These are phyloP conservation scores for Eimeria mitis DNA, from an alignment of 169 alveolate genomes.

Conservation along the genomic window DNA sequence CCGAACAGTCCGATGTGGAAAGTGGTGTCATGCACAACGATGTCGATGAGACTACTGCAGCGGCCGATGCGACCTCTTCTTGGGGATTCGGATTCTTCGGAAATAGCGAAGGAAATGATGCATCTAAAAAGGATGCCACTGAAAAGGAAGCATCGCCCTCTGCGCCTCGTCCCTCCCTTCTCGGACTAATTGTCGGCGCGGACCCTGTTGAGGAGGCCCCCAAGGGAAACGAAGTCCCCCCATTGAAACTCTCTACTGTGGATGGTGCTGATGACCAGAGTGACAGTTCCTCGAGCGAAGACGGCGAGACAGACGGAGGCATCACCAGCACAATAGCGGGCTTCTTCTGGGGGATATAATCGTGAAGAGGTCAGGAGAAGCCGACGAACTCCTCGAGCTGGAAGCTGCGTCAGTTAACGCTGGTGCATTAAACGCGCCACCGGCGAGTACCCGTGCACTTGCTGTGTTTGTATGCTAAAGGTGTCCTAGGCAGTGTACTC, in stretches of 20 bases:
- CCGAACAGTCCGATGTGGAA: conserved; percentile 13
- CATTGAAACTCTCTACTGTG: conserved; percentile 50
- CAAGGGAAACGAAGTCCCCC: conserved; percentile 24
- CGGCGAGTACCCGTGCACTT: background rate
- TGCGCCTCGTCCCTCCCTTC: conserved; percentile 61
- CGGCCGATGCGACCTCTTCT: background rate
- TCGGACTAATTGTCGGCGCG: conserved; percentile 36
- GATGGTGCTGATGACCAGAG: conserved; percentile 60
- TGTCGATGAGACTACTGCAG: background rate
- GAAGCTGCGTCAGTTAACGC: background rate
- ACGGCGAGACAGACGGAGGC: conserved; percentile 57
- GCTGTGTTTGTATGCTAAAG: background rate
- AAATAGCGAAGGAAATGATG: conserved; percentile 7
- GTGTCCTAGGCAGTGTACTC: background rate
- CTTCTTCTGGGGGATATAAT: conserved; percentile 33
- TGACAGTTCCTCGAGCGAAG: conserved; percentile 46
- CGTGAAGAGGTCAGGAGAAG: background rate
- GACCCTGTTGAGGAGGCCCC: conserved; percentile 19
- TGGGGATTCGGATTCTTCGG: conserved; percentile 66
- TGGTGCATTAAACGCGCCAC: background rate
- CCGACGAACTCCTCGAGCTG: background rate
- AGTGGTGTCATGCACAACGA: background rate
- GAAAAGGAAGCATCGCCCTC: background rate
- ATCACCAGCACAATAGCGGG: conserved; percentile 66
- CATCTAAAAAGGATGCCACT: background rate